A percentile compares a stretch with the other conserved stretches of the same genome.
phyloP scores from a whole-genome alignment of 139 green algal genomes.

The Micractinium conductrix region DNA sequence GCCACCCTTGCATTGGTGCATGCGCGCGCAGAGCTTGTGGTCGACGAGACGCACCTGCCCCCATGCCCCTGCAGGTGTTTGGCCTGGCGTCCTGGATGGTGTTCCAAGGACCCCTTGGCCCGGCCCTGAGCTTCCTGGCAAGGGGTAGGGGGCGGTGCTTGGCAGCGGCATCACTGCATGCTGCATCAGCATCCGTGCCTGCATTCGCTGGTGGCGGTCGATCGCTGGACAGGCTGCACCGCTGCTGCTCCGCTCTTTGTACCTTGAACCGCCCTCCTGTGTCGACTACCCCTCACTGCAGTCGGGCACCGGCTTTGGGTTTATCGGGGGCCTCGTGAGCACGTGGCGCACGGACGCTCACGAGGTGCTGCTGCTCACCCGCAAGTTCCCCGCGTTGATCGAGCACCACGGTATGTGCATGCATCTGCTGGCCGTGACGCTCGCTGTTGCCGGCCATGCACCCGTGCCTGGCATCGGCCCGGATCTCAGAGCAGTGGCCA shows the following conservation, averaged over 20 bases:
- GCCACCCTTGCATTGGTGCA: too few species aligned
- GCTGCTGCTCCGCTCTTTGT: background rate
- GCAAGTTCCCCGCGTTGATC: background rate
- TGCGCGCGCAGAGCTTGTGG: background rate
- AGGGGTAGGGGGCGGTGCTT: background rate
- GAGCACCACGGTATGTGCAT: too few species aligned
- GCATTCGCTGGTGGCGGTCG: too few species aligned
- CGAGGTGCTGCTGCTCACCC: background rate
- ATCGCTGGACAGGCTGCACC: background rate
- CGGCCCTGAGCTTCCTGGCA: conserved; percentile 11
- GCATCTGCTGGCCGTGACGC: too few species aligned
- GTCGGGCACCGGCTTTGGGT: conserved; percentile 15
- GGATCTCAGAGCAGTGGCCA: too few species aligned
- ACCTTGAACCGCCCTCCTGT: background rate
- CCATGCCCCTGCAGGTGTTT: background rate
- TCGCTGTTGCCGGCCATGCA: too few species aligned
- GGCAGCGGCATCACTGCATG: background rate
- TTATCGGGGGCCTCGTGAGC: background rate
- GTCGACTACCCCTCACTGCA: background rate
- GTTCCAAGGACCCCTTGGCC: background rate
- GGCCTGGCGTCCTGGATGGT: background rate
- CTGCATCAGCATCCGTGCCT: too few species aligned
- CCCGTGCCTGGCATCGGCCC: too few species aligned
- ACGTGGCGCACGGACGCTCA: background rate
- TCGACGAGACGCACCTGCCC: background rate